A percentile compares a stretch with the other conserved stretches of the same genome.
These are phyloP conservation scores for Fistulinella cinereoalba DNA, from an alignment of 1,284 basidiomycete genomes.

Conservation along the genomic window DNA sequence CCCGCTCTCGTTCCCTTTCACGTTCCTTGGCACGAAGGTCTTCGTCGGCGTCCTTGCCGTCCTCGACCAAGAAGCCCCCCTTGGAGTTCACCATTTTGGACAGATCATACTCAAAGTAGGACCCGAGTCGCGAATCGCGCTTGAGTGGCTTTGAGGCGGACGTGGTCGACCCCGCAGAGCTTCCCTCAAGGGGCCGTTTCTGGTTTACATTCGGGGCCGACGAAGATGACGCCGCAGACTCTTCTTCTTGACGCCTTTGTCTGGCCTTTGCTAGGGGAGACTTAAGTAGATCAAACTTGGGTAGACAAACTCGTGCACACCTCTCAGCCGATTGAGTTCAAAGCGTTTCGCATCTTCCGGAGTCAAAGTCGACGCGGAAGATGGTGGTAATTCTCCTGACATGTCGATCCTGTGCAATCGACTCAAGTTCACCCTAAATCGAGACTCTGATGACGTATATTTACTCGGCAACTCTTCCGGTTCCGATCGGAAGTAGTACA, in stretches of 20 bases:
- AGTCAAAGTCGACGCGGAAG: constrained; percentile 17
- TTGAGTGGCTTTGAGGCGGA: constrained; percentile 63
- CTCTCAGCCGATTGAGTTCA: constrained; percentile 51
- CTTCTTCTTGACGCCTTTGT: constrained; percentile 56
- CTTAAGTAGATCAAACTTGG: constrained; percentile 10
- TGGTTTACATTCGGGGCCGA: constrained; percentile 52
- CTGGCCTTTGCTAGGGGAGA: constrained; percentile 48
- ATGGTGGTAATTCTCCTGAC: constrained; percentile 2
- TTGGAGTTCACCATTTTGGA: constrained; percentile 95
- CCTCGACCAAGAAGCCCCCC: constrained; percentile 88
- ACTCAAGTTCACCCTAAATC: background rate
- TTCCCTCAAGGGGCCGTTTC: constrained; percentile 52
- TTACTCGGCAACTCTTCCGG: no score
- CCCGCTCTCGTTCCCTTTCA: constrained; percentile 69
- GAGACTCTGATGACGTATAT: constrained; percentile 19
- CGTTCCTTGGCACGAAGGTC: constrained; percentile 68
- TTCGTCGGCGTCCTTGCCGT: constrained; percentile 73
- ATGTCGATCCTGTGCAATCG: constrained; percentile 6
- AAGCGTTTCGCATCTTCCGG: constrained; percentile 38
- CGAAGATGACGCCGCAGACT: constrained; percentile 45
- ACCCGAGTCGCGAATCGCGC: constrained; percentile 72
- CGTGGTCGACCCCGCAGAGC: constrained; percentile 52
- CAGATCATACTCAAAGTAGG: constrained; percentile 95
- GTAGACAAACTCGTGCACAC: constrained; percentile 28
- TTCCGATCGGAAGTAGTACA: no score